These are phyloP conservation scores for Starmerella etchellsii DNA, from an alignment of 805 yeast genomes.

Conservation along the genomic window DNA sequence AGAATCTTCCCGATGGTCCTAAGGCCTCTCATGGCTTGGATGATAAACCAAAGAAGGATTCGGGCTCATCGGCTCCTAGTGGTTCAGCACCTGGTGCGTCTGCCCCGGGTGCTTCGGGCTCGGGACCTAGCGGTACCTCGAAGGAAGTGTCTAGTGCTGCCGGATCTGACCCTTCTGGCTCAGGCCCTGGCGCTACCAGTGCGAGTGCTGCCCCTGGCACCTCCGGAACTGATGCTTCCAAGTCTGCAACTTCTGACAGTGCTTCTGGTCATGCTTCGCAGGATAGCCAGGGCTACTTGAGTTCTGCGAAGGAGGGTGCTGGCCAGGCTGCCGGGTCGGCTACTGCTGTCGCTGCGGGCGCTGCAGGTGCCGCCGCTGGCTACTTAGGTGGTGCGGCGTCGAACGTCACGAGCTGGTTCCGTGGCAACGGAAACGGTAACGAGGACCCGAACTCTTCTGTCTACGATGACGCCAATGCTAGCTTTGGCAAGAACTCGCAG, in stretches of 20 bases:
- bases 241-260: not conserved
- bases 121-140: not conserved
- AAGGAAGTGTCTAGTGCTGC: not conserved
- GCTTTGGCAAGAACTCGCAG: too few relatives aligned
- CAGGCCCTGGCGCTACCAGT: not conserved
- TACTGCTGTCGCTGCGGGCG: constrained; percentile 7
- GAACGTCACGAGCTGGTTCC: constrained; percentile 7
- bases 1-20: constrained; percentile 14
- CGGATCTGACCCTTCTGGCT: not conserved
- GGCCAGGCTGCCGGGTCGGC: constrained; percentile 10
- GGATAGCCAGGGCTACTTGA: not conserved
- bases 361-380: constrained; percentile 12
- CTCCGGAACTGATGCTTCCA: not conserved
- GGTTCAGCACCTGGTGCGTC: not conserved
- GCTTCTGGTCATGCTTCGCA: not conserved
- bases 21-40: constrained; percentile 8
- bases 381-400: constrained; percentile 12
- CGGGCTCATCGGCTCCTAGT: not conserved
- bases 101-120: not conserved
- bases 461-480: not conserved
- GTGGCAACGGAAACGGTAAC: not conserved
- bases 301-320: not conserved
- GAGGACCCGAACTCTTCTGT: not conserved
- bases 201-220: too few relatives aligned
- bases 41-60: not conserved